These are phyloP conservation scores for Odontarrhena argentea DNA, from an alignment of 345 rosid genomes.

Conservation along the genomic window DNA sequence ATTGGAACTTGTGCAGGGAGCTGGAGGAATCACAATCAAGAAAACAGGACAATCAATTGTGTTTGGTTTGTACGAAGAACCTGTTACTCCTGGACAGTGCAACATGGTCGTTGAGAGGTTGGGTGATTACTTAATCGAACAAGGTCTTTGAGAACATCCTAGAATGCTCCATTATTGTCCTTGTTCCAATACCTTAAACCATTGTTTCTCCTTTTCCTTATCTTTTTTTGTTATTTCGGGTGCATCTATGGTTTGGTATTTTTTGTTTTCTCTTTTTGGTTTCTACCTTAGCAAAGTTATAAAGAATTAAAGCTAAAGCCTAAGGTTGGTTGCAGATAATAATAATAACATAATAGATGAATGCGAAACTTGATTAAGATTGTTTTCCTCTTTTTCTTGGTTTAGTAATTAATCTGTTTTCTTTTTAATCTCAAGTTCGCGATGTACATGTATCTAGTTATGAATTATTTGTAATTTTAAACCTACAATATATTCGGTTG, in stretches of 20 bases:
- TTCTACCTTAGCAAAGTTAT: conserved; percentile 22
- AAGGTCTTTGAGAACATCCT: conserved; percentile 51
- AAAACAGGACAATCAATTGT: conserved; percentile 74
- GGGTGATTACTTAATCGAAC: conserved; percentile 82
- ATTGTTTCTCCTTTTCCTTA: conserved; percentile 4
- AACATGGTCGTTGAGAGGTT: conserved; percentile 88
- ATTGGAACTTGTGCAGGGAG: conserved; percentile 47
- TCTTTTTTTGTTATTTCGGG: background rate
- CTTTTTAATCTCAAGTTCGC: background rate
- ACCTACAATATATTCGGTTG: background rate
- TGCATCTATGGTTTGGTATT: conserved; percentile 1
- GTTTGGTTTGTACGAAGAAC: conserved; percentile 76
- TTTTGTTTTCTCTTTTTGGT: conserved; percentile 11
- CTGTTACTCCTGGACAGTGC: conserved; percentile 84
- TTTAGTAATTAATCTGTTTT: conserved; percentile 14
- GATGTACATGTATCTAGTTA: background rate
- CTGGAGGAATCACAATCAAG: conserved; percentile 78
- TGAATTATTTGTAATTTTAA: background rate
- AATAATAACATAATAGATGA: conserved; percentile 31
- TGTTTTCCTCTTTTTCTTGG: conserved; percentile 8
- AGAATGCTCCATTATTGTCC: conserved; percentile 2
- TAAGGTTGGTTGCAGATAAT: conserved; percentile 32
- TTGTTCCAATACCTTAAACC: conserved; percentile 14
- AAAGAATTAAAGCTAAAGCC: conserved; percentile 19
- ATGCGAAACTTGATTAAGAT: background rate